Base-by-base conservation (phyloP, 495 filamentous ascomycete genomes). In the Tuber microsphaerosporum region DNA sequence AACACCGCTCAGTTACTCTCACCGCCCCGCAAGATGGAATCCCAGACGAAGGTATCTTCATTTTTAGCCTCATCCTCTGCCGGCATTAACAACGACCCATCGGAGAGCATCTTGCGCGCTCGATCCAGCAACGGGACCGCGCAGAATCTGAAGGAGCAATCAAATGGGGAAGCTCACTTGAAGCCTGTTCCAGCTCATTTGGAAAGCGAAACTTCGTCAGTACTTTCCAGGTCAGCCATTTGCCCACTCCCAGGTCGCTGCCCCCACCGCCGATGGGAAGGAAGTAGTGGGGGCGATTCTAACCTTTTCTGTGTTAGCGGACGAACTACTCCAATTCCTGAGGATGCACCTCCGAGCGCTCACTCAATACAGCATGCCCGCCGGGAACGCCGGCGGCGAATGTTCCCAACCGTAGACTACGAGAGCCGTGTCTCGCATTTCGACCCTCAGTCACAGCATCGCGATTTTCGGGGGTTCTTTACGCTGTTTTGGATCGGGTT, bases 321-420 rank as follows among this genome's bases (percentile, higher is more conserved):
- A 77, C 89, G 88, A 71, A 93, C 93, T n/a, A 97, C 95, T 44
- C 94, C 94, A 17, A 84, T 97, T 51, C 91, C 96, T 70, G 87
- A 90, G 81, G 94, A 97, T 89, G 95, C 95, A 20, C 95, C 93
- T 26, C 95, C 94, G 4, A 97, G 94, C 2, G 90, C 90, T 44
- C 89, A 92, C 76, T 93, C 93, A 45, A 91, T 97, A 77, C 93
- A 93, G 83, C 92, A 97, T 79, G 89, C 93, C 61, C 90, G 94
- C 80, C 93, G 93, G 56, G 89, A 92, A 82, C 88, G 91, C 69
- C 90, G 92, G 77, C 91, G 89, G 75, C 91, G 95, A 79, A 86
- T 98, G 48, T 99, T 99, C 83, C 95, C 97, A n/a, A 97, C 93
- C 10, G 92, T 97, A 80, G 91, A 97, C 81, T 99, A 94, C 85